Conservation (phyloP, 2,329 filamentous ascomycete genomes). For the Aspergillus pseudoterreus region DNA sequence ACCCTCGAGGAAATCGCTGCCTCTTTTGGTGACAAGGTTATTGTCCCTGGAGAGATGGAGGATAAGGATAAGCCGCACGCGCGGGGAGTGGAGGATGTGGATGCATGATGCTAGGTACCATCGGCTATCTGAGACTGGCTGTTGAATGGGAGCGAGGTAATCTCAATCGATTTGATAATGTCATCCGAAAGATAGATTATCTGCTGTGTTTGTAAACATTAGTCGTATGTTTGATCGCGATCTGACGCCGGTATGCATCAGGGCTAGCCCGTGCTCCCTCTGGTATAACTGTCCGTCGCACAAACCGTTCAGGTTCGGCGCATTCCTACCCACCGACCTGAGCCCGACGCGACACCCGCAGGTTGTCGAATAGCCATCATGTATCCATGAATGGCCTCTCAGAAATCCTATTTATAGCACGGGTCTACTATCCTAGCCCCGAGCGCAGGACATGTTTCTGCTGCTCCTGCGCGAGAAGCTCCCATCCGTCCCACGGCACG, state of each 20-base stretch:
- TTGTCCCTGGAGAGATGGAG: constrained; percentile 25
- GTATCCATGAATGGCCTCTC: background rate
- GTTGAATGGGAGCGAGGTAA: no score
- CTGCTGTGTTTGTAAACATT: no score
- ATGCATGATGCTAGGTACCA: no score
- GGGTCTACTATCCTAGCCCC: background rate
- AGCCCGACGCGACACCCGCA: background rate
- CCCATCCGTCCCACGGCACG: constrained; percentile 25
- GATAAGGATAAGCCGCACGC: constrained; percentile 23
- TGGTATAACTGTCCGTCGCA: no score
- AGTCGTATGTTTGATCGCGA: no score
- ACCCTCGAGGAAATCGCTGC: constrained; percentile 49
- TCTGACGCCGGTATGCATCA: no score
- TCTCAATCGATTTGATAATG: no score
- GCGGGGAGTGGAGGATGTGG: constrained; percentile 17
- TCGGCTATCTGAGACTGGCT: no score
- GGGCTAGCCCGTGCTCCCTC: no score
- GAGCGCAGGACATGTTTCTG: background rate
- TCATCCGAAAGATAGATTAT: no score
- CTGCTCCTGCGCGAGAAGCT: constrained; percentile 3
- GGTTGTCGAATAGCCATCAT: background rate
- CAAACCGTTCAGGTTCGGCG: no score
- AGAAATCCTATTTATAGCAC: background rate
- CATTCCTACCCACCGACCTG: background rate
- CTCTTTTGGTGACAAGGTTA: constrained; percentile 47